A percentile compares a stretch with the other conserved stretches of the same genome.
phyloP scores from a whole-genome alignment of 129 eudicot species.

The Silybum marianum region DNA sequence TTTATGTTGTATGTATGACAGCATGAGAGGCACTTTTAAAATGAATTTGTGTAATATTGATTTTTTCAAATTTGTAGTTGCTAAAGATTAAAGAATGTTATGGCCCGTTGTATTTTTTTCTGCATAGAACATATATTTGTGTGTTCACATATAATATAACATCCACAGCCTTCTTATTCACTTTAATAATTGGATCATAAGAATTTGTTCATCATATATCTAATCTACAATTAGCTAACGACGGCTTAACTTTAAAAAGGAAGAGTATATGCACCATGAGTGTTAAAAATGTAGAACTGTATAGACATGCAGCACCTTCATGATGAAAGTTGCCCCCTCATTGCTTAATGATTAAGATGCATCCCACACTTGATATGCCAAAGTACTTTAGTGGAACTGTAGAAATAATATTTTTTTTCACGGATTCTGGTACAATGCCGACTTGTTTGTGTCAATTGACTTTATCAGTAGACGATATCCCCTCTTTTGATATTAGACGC shows the following conservation, averaged over 20 bases:
- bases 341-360: not conserved
- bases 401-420: not conserved
- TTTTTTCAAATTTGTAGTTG: not conserved
- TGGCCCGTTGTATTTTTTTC: not conserved
- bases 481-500: not conserved
- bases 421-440: not conserved
- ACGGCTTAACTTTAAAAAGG: not conserved
- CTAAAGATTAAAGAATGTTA: not conserved
- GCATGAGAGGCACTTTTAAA: not conserved
- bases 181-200: not conserved
- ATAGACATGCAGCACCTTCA: not conserved
- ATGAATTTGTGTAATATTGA: not conserved
- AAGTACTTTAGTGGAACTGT: not conserved
- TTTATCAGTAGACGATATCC: not conserved
- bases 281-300: not conserved
- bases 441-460: not conserved
- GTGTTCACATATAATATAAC: not conserved
- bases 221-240: not conserved
- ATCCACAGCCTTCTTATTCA: conserved; percentile 1
- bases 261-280: not conserved
- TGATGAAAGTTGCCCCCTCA: not conserved
- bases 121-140: not conserved
- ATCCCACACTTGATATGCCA: not conserved
- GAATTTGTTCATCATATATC: not conserved
- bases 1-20: not conserved